Evolutionary conservation across 441 rosid species (phyloP).

Genomic region (Pelargonium fulgidum): DNA sequence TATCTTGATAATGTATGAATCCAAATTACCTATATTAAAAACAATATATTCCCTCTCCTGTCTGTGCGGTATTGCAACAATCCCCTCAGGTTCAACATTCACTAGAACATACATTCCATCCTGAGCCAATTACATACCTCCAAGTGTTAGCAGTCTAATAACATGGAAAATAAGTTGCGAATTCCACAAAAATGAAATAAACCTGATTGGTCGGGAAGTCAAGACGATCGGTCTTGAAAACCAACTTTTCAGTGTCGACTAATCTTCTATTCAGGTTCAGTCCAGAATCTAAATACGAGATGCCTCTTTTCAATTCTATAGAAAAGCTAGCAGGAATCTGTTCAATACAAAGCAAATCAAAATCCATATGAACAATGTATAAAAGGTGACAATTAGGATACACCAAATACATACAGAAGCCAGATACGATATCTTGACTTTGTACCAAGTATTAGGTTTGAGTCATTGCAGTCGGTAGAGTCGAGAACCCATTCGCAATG

Average conservation of each 20-base stretch:
- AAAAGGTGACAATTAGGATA: conserved; percentile 14
- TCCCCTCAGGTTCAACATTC: conserved; percentile 74
- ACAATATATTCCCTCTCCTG: conserved; percentile 49
- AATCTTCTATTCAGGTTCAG: conserved; percentile 42
- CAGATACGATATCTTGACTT: conserved; percentile 97
- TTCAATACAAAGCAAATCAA: conserved; percentile 3
- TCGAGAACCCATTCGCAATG: conserved; percentile 50
- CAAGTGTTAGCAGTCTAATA: conserved; percentile 12
- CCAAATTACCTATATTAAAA: conserved; percentile 64
- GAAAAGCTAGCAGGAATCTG: conserved; percentile 71
- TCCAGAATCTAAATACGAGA: conserved; percentile 22
- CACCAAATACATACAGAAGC: conserved; percentile 72
- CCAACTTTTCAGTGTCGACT: conserved; percentile 70
- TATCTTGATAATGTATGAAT: not conserved
- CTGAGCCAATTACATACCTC: conserved; percentile 28
- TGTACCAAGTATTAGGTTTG: conserved; percentile 65
- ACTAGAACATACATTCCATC: conserved; percentile 47
- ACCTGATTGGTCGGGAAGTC: conserved; percentile 43
- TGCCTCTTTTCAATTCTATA: conserved; percentile 47
- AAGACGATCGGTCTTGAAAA: conserved; percentile 50
- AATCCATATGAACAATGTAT: conserved; percentile 14
- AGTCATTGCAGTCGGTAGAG: conserved; percentile 53
- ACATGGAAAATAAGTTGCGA: conserved; percentile 13
- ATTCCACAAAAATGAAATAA: conserved; percentile 11
- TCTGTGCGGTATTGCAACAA: conserved; percentile 59